A percentile compares a stretch with the other conserved stretches of the same genome.
phyloP scores from a whole-genome alignment of 2,329 filamentous ascomycete genomes.

The Hymenoscyphus infarciens region DNA sequence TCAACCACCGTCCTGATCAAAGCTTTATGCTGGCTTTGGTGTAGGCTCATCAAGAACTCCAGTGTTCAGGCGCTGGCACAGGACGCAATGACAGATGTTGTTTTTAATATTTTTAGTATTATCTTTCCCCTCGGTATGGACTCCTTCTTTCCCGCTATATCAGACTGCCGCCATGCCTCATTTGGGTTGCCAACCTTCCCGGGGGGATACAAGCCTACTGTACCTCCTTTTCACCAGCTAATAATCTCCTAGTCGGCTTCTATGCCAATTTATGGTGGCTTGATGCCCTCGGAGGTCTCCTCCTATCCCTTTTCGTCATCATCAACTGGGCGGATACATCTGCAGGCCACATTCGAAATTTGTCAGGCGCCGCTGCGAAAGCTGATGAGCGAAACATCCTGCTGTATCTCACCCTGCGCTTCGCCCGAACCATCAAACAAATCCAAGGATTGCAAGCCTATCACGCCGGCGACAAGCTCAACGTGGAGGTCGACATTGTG shows the following conservation, averaged over 20 bases:
- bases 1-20: constrained; percentile 55
- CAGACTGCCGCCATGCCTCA: not conserved
- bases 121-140: constrained; percentile 50
- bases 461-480: constrained; percentile 59
- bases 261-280: constrained; percentile 62
- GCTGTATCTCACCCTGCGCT: constrained; percentile 56
- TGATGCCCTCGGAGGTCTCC: constrained; percentile 56
- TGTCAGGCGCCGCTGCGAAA: constrained; percentile 55
- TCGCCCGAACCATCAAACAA: constrained; percentile 49
- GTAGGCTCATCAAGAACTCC: constrained; percentile 57
- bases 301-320: constrained; percentile 65
- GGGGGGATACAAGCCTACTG: not conserved
- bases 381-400: constrained; percentile 52
- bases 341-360: constrained; percentile 54
- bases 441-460: constrained; percentile 55
- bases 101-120: constrained; percentile 61
- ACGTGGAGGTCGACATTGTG: constrained; percentile 59
- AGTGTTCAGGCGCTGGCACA: constrained; percentile 61
- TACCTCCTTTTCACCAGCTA: not conserved
- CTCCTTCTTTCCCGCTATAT: not conserved
- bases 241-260: constrained; percentile 45
- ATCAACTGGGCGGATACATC: constrained; percentile 64
- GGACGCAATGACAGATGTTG: constrained; percentile 61
- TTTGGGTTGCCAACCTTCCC: not conserved
- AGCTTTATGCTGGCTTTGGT: constrained; percentile 57